phyloP scores from a whole-genome alignment of 306 rosid species.

The Alnus rubra region DNA sequence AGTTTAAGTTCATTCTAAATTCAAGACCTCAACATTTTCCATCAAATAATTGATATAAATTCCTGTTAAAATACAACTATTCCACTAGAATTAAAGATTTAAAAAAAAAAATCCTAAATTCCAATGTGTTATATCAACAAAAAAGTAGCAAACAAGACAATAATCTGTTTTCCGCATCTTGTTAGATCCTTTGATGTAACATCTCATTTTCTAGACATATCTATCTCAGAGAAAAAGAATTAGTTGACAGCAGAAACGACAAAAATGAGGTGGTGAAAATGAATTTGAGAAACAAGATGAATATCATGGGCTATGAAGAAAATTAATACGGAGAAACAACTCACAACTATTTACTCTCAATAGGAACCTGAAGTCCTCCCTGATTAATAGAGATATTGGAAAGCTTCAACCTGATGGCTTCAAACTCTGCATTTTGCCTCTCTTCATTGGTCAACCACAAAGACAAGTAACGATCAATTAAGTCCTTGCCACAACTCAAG shows the following conservation, averaged over 20 bases:
- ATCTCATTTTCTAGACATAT: background rate
- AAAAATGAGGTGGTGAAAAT: too few species aligned
- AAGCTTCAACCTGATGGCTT: conserved; percentile 68
- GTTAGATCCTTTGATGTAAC: background rate
- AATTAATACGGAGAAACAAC: too few species aligned
- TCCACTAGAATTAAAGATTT: too few species aligned
- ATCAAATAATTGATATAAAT: too few species aligned
- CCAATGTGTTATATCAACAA: too few species aligned
- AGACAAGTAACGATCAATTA: conserved; percentile 70
- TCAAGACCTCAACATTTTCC: too few species aligned
- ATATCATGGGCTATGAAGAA: too few species aligned
- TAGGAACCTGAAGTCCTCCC: conserved; percentile 44
- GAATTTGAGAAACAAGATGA: conserved; percentile 2
- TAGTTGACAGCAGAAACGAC: too few species aligned
- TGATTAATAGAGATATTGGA: conserved; percentile 50
- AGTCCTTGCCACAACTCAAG: conserved; percentile 48
- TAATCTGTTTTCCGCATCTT: background rate
- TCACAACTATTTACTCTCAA: conserved; percentile 35
- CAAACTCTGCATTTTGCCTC: conserved; percentile 67
- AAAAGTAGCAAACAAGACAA: background rate
- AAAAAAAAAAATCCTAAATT: too few species aligned
- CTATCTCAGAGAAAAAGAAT: too few species aligned
- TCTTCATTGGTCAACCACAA: conserved; percentile 80
- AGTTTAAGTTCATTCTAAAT: too few species aligned
- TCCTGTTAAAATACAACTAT: too few species aligned